Base-by-base conservation (phyloP, 139 green algal species). In the Coccomyxa sp. region DNA sequence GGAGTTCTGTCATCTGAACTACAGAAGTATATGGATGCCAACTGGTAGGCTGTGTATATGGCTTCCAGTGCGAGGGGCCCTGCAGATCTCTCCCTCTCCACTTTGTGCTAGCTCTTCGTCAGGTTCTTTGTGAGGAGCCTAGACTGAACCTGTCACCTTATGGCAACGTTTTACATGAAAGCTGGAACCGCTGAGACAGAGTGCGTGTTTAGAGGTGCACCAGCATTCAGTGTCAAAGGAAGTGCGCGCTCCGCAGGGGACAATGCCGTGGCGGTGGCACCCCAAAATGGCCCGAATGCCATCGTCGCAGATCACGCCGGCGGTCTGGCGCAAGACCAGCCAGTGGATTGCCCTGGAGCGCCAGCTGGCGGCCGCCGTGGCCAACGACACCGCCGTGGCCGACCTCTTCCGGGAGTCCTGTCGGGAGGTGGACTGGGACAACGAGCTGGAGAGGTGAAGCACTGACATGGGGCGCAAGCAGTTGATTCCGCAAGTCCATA, bases 341-440 rank as follows among this genome's bases (percentile, higher is more conserved):
- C 44, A 68, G 10, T 86, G 82, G 82, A 71, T 78, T 33, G 74
- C 33, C 24, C 39, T 86, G n/a, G 76, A 35, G 29, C 74, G 81
- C n/a, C 27, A 38, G 14, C 81, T 84, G 31, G 84, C 75, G 7
- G 44, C 70, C 36, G 22, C 77, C 22, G 41, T 82, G 14, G 70
- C 29, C 7, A 24, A 74, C 35, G 70, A 74, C 70, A 74, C 70
- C 36, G 70, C 18, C 35, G 70, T 74, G 3, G 64, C 27, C 18
- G 64, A 34, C 29, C 29, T 71, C 24, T 71, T 71, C 64, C 64
- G 64, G 64, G 39, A 68, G 35, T 76, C 86, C 38, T 76, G 37
- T 12, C 68, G 68, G 16, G 75, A 71, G 29, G 50, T 64, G 50
- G 29, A 36, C 6, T 71, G n/a, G 2, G 64, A 71, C n/a, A 29